Conservation (phyloP, 805 yeast genomes). For the Cyberlindnera meyerae region DNA sequence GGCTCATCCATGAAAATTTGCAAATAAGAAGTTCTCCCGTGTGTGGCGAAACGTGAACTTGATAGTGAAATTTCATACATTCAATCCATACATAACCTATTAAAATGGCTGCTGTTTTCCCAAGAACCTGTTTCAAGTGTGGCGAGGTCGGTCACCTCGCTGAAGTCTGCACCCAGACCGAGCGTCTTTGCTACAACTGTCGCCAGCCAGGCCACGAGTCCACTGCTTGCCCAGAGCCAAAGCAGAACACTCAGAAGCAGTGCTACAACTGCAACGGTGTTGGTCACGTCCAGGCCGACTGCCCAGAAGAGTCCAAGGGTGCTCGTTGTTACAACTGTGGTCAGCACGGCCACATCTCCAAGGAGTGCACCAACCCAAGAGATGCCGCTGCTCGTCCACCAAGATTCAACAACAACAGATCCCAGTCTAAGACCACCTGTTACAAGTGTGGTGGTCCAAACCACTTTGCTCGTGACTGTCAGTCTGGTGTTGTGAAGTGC, state of each 20-base stretch:
- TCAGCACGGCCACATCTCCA: slow-evolving; percentile 77
- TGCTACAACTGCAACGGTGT: slow-evolving; percentile 91
- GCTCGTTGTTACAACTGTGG: slow-evolving; percentile 79
- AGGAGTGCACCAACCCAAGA: slow-evolving; percentile 58
- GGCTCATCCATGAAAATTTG: no score
- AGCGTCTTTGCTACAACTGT: slow-evolving; percentile 90
- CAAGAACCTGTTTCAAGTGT: slow-evolving; percentile 86
- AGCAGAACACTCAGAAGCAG: slow-evolving; percentile 78
- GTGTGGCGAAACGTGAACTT: no score
- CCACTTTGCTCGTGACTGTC: slow-evolving; percentile 90
- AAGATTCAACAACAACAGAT: slow-evolving; percentile 16
- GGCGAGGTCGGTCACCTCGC: slow-evolving; percentile 91
- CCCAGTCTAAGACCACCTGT: slow-evolving; percentile 45
- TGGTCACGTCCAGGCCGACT: slow-evolving; percentile 86
- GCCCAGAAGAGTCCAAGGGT: slow-evolving; percentile 51
- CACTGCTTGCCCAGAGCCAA: slow-evolving; percentile 82
- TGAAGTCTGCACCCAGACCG: slow-evolving; percentile 78
- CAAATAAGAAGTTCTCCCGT: no score
- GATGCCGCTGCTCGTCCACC: slow-evolving; percentile 17
- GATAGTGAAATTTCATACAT: no score
- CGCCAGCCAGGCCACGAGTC: slow-evolving; percentile 87
- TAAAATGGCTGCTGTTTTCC: slow-evolving; percentile 36
- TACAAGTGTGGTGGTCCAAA: slow-evolving; percentile 91
- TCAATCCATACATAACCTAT: background rate
- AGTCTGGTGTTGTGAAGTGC: slow-evolving; percentile 66